phyloP scores from a whole-genome alignment of 2,329 filamentous ascomycete genomes.

The Chaetomium strumarium region DNA sequence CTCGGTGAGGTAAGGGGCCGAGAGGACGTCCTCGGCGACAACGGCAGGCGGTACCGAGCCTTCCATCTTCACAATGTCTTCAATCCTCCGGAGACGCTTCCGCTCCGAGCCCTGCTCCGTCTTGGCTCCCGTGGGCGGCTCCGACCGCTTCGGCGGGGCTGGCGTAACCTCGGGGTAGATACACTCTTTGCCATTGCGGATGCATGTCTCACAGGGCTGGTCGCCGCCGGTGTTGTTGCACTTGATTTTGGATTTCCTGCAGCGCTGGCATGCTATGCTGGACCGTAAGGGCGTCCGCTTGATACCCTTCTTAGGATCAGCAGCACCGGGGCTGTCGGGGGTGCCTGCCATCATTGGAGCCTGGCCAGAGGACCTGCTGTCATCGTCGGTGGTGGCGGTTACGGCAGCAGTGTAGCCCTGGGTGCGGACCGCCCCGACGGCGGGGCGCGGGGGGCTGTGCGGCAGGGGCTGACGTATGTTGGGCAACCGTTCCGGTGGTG shows the following conservation, averaged over 20 bases:
- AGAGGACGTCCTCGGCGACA: conserved; percentile 54
- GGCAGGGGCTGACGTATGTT: conserved; percentile 24
- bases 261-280: conserved; percentile 71
- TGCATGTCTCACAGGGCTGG: conserved; percentile 68
- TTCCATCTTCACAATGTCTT: conserved; percentile 38
- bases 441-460: conserved; percentile 23
- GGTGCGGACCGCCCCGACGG: conserved; percentile 17
- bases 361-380: conserved; percentile 17
- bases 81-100: conserved; percentile 42
- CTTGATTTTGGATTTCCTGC: conserved; percentile 78
- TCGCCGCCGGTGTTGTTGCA: conserved; percentile 73
- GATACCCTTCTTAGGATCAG: conserved; percentile 37
- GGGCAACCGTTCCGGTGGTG: conserved; percentile 14
- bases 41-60: conserved; percentile 30
- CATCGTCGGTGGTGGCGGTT: conserved; percentile 20
- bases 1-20: conserved; percentile 55
- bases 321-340: conserved; percentile 21
- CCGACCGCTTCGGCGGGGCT: conserved; percentile 38
- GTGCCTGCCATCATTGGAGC: conserved; percentile 32
- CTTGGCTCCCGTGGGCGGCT: conserved; percentile 33
- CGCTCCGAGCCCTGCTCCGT: conserved; percentile 44
- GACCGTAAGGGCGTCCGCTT: conserved; percentile 59
- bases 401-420: conserved; percentile 10
- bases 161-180: conserved; percentile 55
- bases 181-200: conserved; percentile 65